A percentile compares a stretch with the other conserved stretches of the same genome.
Evolutionary conservation across 306 rosid genomes (phyloP).

Genomic region (Casuarina equisetifolia): DNA sequence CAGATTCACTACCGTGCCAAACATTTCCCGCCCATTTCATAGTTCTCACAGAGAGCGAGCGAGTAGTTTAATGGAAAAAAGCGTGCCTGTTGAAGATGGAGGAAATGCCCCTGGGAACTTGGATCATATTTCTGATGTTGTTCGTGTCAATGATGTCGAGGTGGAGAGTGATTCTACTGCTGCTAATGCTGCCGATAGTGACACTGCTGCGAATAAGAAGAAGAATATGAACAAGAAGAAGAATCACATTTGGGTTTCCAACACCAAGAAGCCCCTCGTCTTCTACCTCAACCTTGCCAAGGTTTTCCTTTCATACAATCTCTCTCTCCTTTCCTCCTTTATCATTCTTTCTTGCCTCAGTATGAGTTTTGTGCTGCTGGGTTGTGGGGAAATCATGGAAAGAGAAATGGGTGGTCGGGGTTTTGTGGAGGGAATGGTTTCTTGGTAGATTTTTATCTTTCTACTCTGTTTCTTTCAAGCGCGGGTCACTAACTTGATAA

Average conservation of each 20-base stretch:
- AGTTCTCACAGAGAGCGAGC: not conserved
- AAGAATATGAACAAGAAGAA: conserved; percentile 28
- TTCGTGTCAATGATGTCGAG: conserved; percentile 6
- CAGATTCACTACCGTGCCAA: no score
- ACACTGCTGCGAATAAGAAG: not conserved
- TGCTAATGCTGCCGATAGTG: not conserved
- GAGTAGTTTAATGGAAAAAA: not conserved
- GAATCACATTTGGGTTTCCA: conserved; percentile 63
- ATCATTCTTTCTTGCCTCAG: not conserved
- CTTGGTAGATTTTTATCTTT: not conserved
- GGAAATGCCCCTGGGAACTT: not conserved
- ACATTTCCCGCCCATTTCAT: not conserved
- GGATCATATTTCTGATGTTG: not conserved
- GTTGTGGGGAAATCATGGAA: conserved; percentile 2
- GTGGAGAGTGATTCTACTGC: conserved; percentile 6
- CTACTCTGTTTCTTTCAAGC: not conserved
- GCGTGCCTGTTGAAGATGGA: not conserved
- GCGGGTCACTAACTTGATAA: not conserved
- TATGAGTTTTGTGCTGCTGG: not conserved
- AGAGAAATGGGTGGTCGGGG: not conserved
- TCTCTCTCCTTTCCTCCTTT: not conserved
- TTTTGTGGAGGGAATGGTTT: not conserved
- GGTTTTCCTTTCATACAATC: conserved; percentile 34
- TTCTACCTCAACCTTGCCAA: conserved; percentile 74
- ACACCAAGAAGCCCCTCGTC: conserved; percentile 60